Percentiles rank a stretch among this genome's conserved stretches.
Conservation (phyloP, 768 basidiomycete genomes). For the Xerocomellus dryophilus region DNA sequence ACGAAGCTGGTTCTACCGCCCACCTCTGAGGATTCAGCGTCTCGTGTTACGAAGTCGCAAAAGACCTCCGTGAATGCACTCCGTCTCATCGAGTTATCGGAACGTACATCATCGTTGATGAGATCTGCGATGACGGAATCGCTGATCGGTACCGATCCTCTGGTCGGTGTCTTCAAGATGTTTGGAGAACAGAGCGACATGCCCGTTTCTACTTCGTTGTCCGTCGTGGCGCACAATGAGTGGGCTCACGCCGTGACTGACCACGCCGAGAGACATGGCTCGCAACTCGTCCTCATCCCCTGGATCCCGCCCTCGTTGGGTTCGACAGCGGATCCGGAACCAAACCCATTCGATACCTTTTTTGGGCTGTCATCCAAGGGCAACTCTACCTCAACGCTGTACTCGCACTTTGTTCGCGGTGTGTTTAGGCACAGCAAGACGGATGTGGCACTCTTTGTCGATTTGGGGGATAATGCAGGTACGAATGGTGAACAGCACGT, state of each 20-base stretch:
- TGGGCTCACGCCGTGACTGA: constrained; percentile 64
- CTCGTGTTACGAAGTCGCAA: background rate
- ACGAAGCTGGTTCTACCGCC: constrained; percentile 70
- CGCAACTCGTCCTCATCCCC: constrained; percentile 79
- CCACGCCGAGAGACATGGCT: constrained; percentile 52
- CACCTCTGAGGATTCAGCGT: constrained; percentile 6
- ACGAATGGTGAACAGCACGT: constrained; percentile 50
- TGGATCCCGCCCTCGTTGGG: constrained; percentile 59
- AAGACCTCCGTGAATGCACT: constrained; percentile 58
- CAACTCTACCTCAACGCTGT: constrained; percentile 52
- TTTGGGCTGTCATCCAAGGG: constrained; percentile 56
- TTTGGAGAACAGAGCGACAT: constrained; percentile 72
- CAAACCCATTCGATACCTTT: constrained; percentile 75
- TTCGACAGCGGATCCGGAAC: constrained; percentile 28
- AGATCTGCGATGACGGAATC: constrained; percentile 73
- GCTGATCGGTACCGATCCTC: constrained; percentile 66
- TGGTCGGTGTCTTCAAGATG: constrained; percentile 71
- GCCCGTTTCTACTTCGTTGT: constrained; percentile 62
- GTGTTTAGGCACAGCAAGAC: constrained; percentile 69
- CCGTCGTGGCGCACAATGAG: constrained; percentile 73
- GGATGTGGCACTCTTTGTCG: constrained; percentile 86
- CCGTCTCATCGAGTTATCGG: constrained; percentile 85
- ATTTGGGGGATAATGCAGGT: constrained; percentile 46
- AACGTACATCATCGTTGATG: constrained; percentile 84
- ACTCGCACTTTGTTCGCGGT: constrained; percentile 82